A percentile compares a stretch with the other conserved stretches of the same genome.
phyloP scores from a whole-genome alignment of 2,329 filamentous ascomycete species.

The Monilinia vaccinii-corymbosi region DNA sequence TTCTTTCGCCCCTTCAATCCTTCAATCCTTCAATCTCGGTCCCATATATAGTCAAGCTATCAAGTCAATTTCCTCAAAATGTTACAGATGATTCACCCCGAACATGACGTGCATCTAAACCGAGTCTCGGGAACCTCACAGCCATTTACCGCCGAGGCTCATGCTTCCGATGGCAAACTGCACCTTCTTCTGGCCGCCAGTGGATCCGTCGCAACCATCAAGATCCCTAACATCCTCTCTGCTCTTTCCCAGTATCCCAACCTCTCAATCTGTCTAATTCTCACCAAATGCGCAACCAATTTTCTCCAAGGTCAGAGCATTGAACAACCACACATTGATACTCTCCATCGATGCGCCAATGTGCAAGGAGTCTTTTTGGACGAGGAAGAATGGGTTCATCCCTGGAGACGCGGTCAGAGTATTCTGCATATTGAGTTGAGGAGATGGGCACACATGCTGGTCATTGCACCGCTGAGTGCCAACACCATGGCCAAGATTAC shows the following conservation, averaged over 20 bases:
- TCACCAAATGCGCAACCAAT: slow-evolving; percentile 62
- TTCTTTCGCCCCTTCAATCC: not conserved
- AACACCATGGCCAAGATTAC: slow-evolving; percentile 81
- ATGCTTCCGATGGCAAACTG: slow-evolving; percentile 40
- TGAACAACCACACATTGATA: slow-evolving; percentile 64
- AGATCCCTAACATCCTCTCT: slow-evolving; percentile 58
- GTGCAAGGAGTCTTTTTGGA: slow-evolving; percentile 78
- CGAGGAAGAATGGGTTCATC: slow-evolving; percentile 71
- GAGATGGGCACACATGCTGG: slow-evolving; percentile 70
- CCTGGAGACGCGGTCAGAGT: slow-evolving; percentile 68
- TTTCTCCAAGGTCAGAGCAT: slow-evolving; percentile 69
- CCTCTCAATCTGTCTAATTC: slow-evolving; percentile 75
- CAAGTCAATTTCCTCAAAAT: slow-evolving; percentile 10
- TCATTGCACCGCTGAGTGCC: slow-evolving; percentile 73
- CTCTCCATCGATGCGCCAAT: slow-evolving; percentile 51
- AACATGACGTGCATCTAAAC: slow-evolving; percentile 11
- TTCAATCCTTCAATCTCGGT: not conserved
- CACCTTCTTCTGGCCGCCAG: slow-evolving; percentile 59
- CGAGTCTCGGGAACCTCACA: slow-evolving; percentile 8
- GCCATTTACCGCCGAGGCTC: slow-evolving; percentile 24
- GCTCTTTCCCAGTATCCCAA: slow-evolving; percentile 42
- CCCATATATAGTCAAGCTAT: not conserved
- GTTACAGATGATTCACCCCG: slow-evolving; percentile 16
- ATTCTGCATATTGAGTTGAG: slow-evolving; percentile 89
- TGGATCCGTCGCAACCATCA: slow-evolving; percentile 82